These are phyloP conservation scores for Eucalyptus dawsonii DNA, from an alignment of 345 rosid genomes.

Conservation along the genomic window DNA sequence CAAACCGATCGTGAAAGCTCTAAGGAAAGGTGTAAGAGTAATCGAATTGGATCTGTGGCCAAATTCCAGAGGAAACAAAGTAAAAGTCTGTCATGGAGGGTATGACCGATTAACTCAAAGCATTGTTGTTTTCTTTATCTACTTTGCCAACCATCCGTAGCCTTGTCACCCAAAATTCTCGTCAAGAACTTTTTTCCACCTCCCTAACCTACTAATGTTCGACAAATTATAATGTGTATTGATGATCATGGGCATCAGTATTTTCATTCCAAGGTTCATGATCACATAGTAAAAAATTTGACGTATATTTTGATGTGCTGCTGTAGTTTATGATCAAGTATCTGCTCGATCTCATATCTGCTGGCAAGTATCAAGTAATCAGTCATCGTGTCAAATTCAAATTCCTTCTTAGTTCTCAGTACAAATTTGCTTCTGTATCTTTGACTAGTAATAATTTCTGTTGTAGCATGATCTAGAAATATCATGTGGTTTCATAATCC, in stretches of 20 bases:
- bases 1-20: constrained; percentile 49
- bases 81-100: constrained; percentile 80
- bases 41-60: constrained; percentile 95
- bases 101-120: not conserved
- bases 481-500: not conserved
- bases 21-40: constrained; percentile 52
- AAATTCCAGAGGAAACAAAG: constrained; percentile 22
- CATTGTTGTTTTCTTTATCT: not conserved
- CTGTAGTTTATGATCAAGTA: not conserved
- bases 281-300: not conserved
- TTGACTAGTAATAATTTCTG: not conserved
- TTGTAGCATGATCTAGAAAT: not conserved
- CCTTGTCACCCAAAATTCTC: not conserved
- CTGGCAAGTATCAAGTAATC: not conserved
- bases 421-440: not conserved
- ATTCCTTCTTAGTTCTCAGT: not conserved
- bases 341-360: not conserved
- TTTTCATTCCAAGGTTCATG: not conserved
- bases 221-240: not conserved
- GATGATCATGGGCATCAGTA: not conserved
- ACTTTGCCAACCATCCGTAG: not conserved
- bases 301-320: not conserved
- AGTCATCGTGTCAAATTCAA: not conserved
- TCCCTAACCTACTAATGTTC: not conserved
- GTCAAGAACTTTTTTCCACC: not conserved